Evolutionary conservation across 2,329 filamentous ascomycete species (phyloP).

Genomic region (Exophiala dermatitidis): DNA sequence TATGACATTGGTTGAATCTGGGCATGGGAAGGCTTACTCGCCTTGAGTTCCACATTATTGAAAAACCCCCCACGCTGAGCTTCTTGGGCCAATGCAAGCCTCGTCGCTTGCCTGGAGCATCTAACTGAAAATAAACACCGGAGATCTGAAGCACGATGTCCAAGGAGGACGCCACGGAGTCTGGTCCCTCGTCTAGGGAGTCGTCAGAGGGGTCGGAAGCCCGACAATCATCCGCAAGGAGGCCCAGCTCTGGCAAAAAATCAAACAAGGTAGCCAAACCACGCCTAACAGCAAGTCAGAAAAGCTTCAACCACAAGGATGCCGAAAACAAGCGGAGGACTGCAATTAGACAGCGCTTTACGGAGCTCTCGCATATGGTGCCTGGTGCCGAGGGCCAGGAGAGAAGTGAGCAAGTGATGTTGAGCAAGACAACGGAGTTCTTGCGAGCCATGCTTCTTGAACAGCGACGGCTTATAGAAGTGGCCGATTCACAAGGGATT

Average conservation of each 20-base stretch:
- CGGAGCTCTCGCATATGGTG: constrained; percentile 70
- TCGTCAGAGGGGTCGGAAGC: constrained; percentile 13
- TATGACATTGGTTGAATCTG: no score
- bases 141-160: constrained; percentile 12
- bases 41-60: no score
- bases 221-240: background rate
- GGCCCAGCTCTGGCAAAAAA: constrained; percentile 19
- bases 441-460: constrained; percentile 55
- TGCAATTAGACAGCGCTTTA: constrained; percentile 76
- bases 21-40: no score
- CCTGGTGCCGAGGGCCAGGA: constrained; percentile 77
- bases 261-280: constrained; percentile 46
- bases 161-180: constrained; percentile 19
- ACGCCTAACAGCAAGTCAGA: constrained; percentile 61
- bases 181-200: constrained; percentile 9
- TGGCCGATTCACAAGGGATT: constrained; percentile 19
- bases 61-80: no score
- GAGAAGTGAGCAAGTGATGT: constrained; percentile 76
- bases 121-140: no score
- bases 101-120: no score
- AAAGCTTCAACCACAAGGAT: constrained; percentile 67
- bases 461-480: constrained; percentile 51
- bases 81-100: no score
- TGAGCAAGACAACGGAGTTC: constrained; percentile 62
- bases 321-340: constrained; percentile 59